Base-by-base conservation (phyloP, 345 rosid genomes). In the Gossypium stocksii region DNA sequence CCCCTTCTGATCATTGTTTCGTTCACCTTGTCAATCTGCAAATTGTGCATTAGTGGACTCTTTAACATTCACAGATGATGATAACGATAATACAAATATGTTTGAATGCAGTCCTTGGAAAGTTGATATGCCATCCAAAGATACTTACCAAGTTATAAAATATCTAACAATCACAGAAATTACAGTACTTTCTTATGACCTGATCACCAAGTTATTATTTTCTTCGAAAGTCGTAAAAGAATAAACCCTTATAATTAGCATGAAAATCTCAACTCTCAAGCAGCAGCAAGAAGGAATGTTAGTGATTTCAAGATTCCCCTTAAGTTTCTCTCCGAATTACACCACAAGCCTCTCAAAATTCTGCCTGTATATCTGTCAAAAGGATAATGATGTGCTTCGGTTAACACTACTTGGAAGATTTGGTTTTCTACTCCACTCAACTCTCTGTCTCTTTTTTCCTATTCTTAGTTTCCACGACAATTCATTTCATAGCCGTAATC, bases 1-100 rank as follows among this genome's bases (percentile, higher is more conserved):
- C 86, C 84, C 82, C 98, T 90, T 74, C 83, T 86, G 77, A 94
- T 84, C 66, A 79, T 87, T 58, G 59, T 81, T 53, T 83, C 93
- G 63, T 89, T 87, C 79, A 94, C 97, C 81, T 76, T 78, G 76
- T 94, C 98, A 80, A 92, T 89, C 98, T 92, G 87, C 72, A 77
- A 44, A 62, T 54, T 14, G 67, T 78, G 10, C 5, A 77, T 66
- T 9, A 73, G 51, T 16, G 52, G 67, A 56, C 63, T 1, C 5
- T 14, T 71, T 23, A 67, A 49, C 4, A 5, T 23, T 52, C 72
- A 69, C 19, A 44, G 45, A 41, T 70, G 9, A 74, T 58, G 57
- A 38, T 56, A 38, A 66, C 17, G n/a, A n/a, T n/a, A 6, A 27
- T 29, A 49, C 48, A 23, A 20, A 69, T 19, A 23, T 29, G 61